phyloP scores from a whole-genome alignment of 2,329 filamentous ascomycete genomes.

The Nothomitra cinnamomea region DNA sequence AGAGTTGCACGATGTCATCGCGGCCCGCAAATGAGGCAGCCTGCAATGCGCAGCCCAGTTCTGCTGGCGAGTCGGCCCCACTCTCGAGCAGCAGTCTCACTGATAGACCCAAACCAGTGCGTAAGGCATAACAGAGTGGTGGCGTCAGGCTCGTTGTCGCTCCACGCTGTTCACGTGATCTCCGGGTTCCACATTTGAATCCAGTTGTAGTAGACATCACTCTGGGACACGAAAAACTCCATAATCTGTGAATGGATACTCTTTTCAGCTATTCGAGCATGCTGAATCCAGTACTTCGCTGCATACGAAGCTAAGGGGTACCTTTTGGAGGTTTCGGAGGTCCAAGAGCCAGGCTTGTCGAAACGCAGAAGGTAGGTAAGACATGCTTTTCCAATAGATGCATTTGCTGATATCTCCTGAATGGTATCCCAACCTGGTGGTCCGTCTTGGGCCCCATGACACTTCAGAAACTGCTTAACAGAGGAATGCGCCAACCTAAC shows the following conservation, averaged over 20 bases:
- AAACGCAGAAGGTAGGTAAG: slow-evolving; percentile 1
- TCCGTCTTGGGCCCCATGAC: not conserved
- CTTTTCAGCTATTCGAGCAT: not conserved
- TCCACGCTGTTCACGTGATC: not conserved
- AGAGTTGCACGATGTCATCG: not conserved
- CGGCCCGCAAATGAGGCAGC: not conserved
- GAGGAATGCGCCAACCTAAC: not conserved
- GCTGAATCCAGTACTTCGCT: not conserved
- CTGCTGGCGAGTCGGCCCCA: not conserved
- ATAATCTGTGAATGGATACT: not conserved
- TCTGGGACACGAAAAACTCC: not conserved
- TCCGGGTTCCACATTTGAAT: not conserved
- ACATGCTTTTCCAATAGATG: not conserved
- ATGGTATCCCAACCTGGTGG: not conserved
- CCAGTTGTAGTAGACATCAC: not conserved
- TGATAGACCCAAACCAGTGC: not conserved
- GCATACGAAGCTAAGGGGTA: not conserved
- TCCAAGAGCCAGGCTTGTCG: not conserved
- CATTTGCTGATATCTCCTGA: not conserved
- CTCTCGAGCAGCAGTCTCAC: not conserved
- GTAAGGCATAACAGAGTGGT: not conserved
- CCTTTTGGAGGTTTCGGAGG: not conserved
- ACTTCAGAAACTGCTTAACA: not conserved
- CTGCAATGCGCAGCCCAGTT: not conserved
- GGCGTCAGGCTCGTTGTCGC: not conserved